Base-by-base conservation (phyloP, 2,329 filamentous ascomycete genomes). In the Arthroderma sp. region DNA sequence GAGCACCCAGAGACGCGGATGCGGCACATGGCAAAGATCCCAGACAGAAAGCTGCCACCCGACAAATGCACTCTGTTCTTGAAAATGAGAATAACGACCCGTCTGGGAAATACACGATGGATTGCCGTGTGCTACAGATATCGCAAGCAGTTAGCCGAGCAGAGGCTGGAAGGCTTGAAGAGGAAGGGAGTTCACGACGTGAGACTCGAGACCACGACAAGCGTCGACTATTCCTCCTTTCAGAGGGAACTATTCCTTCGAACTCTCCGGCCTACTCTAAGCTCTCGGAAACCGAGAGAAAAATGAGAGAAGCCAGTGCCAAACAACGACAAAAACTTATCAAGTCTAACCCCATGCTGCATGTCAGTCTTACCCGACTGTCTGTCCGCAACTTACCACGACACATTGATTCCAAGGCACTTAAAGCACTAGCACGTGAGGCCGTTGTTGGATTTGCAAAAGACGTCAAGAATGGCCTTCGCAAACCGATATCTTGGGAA, bases 381-480 rank as follows among this genome's bases (percentile, higher is more conserved):
- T 91, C 91, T 1, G 77, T 98, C 57, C 88, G 93, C 64, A 98
- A 98, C 68, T 80, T 98, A 4, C 93, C 93, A 2, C 84, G 87
- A 61, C 84, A 85, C 67, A 78, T 96, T 62, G 85, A 81, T 23
- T 87, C 88, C 23, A 97, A 95, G 71, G 87, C 88, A 56, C 79
- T 98, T 54, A 98, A 98, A 71, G 85, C 88, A 43, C 80, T 98
- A 49, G 93, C 93, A 9, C 83, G 93, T 62, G 82, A 93, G 70
- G 93, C 88, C n/a, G 82, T 96, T 11, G 93, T 97, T 53, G 91
- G 89, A 0, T 98, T 98, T 66, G 91, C 93, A 41, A 86, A 79
- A 60, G 93, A 98, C 66, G 89, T 91, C 63, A 95, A 91, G 69
- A 79, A 78, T 28, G 88, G 88, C 13, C 79, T 79, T 37, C 85